These are phyloP conservation scores for Brettanomyces bruxellensis DNA, from an alignment of 805 yeast genomes.

Conservation along the genomic window DNA sequence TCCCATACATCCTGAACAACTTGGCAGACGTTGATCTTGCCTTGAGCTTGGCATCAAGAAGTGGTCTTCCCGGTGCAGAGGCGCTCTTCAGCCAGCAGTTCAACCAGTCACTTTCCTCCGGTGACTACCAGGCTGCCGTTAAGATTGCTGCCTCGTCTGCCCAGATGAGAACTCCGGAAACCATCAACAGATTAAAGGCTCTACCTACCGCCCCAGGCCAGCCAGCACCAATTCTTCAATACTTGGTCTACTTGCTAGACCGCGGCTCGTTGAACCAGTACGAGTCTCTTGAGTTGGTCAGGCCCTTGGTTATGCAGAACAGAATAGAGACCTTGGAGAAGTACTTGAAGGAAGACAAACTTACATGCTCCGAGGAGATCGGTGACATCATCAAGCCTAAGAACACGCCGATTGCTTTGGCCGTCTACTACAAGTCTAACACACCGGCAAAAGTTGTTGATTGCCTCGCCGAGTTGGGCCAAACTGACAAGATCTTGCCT, in stretches of 20 bases:
- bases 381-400: constrained; percentile 92
- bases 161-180: constrained; percentile 86
- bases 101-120: constrained; percentile 71
- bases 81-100: constrained; percentile 85
- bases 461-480: constrained; percentile 89
- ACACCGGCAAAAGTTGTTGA: constrained; percentile 85
- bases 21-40: constrained; percentile 84
- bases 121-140: constrained; percentile 89
- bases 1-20: constrained; percentile 83
- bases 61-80: constrained; percentile 97
- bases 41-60: constrained; percentile 82
- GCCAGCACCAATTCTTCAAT: constrained; percentile 88
- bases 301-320: constrained; percentile 92
- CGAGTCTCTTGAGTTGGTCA: constrained; percentile 91
- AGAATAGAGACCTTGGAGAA: constrained; percentile 90
- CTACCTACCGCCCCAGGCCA: constrained; percentile 91
- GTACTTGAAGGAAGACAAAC: constrained; percentile 92
- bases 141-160: constrained; percentile 94
- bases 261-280: constrained; percentile 86
- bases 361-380: constrained; percentile 90
- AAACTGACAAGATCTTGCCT: constrained; percentile 91
- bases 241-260: constrained; percentile 84
- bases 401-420: constrained; percentile 79
- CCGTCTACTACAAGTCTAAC: constrained; percentile 79
- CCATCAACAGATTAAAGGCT: constrained; percentile 85